Percentiles rank a stretch among this genome's conserved stretches.
Evolutionary conservation across 305 asterid genomes (phyloP).

Genomic region (Fraxinus baroniana): DNA sequence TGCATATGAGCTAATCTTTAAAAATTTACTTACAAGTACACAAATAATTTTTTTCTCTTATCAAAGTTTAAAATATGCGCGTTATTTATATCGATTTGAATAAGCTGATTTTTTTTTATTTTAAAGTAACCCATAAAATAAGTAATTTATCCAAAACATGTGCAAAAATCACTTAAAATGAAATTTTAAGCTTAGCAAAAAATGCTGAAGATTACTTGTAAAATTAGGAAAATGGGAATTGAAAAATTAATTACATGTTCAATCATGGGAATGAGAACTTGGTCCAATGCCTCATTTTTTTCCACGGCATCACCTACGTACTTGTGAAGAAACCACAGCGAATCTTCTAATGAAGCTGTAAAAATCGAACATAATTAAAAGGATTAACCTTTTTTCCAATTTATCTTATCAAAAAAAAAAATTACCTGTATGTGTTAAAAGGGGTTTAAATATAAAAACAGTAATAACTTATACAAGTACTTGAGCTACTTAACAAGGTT

Average conservation of each 20-base stretch:
- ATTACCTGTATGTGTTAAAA: not conserved
- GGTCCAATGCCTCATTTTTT: slow-evolving; percentile 63
- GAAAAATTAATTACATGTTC: slow-evolving; percentile 53
- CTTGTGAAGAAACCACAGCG: slow-evolving; percentile 85
- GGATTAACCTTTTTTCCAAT: not conserved
- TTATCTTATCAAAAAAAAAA: not conserved
- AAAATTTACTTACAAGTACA: not conserved
- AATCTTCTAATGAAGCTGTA: slow-evolving; percentile 75
- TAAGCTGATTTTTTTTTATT: not conserved
- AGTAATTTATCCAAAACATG: not conserved
- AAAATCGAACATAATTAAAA: not conserved
- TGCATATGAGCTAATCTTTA: not conserved
- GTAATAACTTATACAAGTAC: not conserved
- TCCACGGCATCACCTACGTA: slow-evolving; percentile 60
- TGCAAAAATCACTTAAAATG: not conserved
- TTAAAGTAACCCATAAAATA: not conserved
- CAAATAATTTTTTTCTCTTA: not conserved
- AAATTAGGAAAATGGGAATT: not conserved
- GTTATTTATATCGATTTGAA: not conserved
- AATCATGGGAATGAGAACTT: slow-evolving; percentile 81
- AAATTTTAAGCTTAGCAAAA: not conserved
- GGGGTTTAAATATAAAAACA: not conserved
- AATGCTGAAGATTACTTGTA: not conserved
- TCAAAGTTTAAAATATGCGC: not conserved
- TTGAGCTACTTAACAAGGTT: not conserved